Base-by-base conservation (phyloP, 345 rosid genomes). In the Pseudoturritis turrita region DNA sequence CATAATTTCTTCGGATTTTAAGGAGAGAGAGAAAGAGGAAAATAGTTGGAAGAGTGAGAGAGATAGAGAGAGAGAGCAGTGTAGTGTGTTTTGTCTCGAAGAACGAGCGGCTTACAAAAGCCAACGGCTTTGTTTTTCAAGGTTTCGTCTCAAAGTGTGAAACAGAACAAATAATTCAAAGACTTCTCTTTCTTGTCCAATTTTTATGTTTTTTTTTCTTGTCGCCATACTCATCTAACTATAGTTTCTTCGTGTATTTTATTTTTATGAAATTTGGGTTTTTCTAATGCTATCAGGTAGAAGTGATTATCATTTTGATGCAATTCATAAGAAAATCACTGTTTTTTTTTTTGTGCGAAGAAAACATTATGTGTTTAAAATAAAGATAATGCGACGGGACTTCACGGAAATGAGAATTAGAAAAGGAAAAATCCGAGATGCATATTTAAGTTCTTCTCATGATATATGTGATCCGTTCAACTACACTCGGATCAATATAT, bases 61-160 rank as follows among this genome's bases (percentile, higher is more conserved):
- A 58, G 67, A 49, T 26, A 57, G 72, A 39, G 52, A 46, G 67
- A 62, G 62, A 29, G 50, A 41, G 55, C 43, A 45, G 43, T 7
- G 70, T 43, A 31, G 64, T 64, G 55, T 70, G 61, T 64, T 57
- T 70, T 63, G 80, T 70, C 80, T 76, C 76, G 80, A 70, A 76
- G 80, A 56, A 70, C 75, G 76, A 70, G 80, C 80, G 72, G 80
- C 68, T 60, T 59, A 68, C 59, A 65, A 68, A 66, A 59, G 78
- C 73, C 73, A 74, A 43, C 68, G 73, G 73, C 80, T 64, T 62
- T 46, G 67, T 70, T 56, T 63, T 55, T 33, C 53, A 68, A 44
- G 70, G 64, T 68, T 68, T 61, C 58, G 51, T 65, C 23, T 65
- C 33, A 35, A 73, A 75, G 74, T 75, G 79, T 75, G 79, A 75